These are phyloP conservation scores for Plasmodium ovale DNA, from an alignment of 169 alveolate species.

Conservation along the genomic window DNA sequence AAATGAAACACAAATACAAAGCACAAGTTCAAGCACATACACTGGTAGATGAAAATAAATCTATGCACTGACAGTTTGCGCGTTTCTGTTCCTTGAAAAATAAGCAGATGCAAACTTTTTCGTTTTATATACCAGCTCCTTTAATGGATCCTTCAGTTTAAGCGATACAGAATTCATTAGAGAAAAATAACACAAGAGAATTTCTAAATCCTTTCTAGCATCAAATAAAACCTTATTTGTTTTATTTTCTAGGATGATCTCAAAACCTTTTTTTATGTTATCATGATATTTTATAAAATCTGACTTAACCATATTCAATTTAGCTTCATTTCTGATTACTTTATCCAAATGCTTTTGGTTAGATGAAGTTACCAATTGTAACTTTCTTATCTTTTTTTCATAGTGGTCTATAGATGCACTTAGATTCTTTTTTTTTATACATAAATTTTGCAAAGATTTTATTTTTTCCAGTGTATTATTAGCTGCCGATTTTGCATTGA, in stretches of 20 bases:
- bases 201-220: constrained; percentile 70
- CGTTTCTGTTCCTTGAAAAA: no score
- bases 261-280: constrained; percentile 59
- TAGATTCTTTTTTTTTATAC: constrained; percentile 56
- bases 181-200: constrained; percentile 56
- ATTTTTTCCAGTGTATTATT: constrained; percentile 66
- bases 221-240: constrained; percentile 65
- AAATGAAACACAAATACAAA: no score
- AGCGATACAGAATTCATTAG: constrained; percentile 72
- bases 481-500: constrained; percentile 15
- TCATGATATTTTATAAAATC: constrained; percentile 61
- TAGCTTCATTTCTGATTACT: constrained; percentile 59
- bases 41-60: neutral
- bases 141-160: constrained; percentile 54
- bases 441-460: constrained; percentile 40
- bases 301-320: constrained; percentile 54
- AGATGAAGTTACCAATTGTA: constrained; percentile 32
- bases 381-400: constrained; percentile 72
- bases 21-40: neutral
- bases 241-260: constrained; percentile 54
- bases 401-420: constrained; percentile 65
- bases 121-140: constrained; percentile 25
- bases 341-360: constrained; percentile 73
- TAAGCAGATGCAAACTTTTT: no score
- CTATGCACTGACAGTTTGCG: no score